These are phyloP conservation scores for Hortiboletus campestris DNA, from an alignment of 768 basidiomycete species.

Conservation along the genomic window DNA sequence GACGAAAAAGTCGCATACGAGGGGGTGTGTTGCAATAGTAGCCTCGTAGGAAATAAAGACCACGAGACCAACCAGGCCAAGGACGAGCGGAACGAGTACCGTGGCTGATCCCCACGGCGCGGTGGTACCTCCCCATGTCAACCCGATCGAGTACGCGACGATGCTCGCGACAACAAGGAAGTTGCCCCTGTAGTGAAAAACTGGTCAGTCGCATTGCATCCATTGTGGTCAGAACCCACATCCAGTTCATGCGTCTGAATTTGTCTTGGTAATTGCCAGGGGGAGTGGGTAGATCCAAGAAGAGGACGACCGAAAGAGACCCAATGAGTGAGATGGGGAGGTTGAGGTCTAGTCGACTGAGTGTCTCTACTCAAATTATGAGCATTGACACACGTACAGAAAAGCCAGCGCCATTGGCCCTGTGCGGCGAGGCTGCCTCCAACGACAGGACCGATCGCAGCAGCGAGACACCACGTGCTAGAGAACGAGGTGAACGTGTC, in stretches of 20 bases:
- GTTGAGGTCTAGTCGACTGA: conserved; percentile 35
- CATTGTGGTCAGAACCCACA: conserved; percentile 24
- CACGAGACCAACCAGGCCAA: conserved; percentile 38
- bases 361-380: neutral
- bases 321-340: conserved; percentile 34
- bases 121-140: conserved; percentile 44
- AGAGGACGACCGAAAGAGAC: conserved; percentile 19
- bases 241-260: conserved; percentile 37
- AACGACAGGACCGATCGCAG: conserved; percentile 33
- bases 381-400: conserved; percentile 30
- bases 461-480: conserved; percentile 36
- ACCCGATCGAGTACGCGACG: conserved; percentile 27
- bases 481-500: neutral
- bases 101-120: conserved; percentile 40
- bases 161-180: conserved; percentile 32
- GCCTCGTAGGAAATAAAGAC: conserved; percentile 40
- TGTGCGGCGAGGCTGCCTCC: conserved; percentile 35
- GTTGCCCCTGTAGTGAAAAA: conserved; percentile 32
- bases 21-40: conserved; percentile 30
- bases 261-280: conserved; percentile 32
- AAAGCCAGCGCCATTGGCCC: conserved; percentile 43
- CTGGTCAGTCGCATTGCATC: neutral
- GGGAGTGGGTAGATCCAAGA: conserved; percentile 35
- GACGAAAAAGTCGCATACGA: conserved; percentile 24
- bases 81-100: conserved; percentile 42